phyloP scores from a whole-genome alignment of 805 yeast species.

The Yarrowia osloensis region DNA sequence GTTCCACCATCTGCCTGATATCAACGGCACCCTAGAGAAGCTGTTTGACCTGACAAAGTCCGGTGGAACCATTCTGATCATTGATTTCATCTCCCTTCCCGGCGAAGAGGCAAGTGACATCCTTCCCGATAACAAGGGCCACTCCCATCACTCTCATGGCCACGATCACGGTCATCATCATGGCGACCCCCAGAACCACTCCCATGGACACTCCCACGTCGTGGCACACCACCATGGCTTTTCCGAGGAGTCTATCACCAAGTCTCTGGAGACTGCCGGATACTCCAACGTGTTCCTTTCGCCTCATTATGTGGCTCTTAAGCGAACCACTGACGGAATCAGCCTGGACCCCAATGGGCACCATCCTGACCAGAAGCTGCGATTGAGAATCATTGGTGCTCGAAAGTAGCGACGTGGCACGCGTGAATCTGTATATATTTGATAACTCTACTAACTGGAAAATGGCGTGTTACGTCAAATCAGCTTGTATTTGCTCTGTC shows the following conservation, averaged over 20 bases:
- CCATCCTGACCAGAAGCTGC: slow-evolving; percentile 1
- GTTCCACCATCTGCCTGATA: slow-evolving; percentile 37
- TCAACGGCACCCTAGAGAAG: slow-evolving; percentile 28
- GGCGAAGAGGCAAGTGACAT: not conserved
- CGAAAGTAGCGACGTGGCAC: not conserved
- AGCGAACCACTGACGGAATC: slow-evolving; percentile 13
- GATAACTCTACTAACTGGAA: not conserved
- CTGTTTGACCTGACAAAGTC: slow-evolving; percentile 32
- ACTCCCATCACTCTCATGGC: not conserved
- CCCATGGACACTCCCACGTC: slow-evolving; percentile 10
- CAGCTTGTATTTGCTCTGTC: not conserved
- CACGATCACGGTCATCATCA: not conserved
- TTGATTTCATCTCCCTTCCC: slow-evolving; percentile 12
- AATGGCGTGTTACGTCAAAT: not conserved
- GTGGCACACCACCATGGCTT: slow-evolving; percentile 24
- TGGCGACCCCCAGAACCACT: not conserved
- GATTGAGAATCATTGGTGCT: slow-evolving; percentile 19
- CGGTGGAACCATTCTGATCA: slow-evolving; percentile 33
- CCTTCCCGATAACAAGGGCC: not conserved
- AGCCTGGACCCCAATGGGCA: not conserved
- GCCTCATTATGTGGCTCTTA: slow-evolving; percentile 7
- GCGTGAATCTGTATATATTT: not conserved
- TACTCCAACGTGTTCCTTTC: slow-evolving; percentile 9
- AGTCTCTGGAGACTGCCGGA: not conserved
- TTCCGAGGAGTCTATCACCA: not conserved